Percentiles rank a stretch among this genome's conserved stretches.
Conservation (phyloP, 1,284 basidiomycete genomes). For the Phylloporus gajari region DNA sequence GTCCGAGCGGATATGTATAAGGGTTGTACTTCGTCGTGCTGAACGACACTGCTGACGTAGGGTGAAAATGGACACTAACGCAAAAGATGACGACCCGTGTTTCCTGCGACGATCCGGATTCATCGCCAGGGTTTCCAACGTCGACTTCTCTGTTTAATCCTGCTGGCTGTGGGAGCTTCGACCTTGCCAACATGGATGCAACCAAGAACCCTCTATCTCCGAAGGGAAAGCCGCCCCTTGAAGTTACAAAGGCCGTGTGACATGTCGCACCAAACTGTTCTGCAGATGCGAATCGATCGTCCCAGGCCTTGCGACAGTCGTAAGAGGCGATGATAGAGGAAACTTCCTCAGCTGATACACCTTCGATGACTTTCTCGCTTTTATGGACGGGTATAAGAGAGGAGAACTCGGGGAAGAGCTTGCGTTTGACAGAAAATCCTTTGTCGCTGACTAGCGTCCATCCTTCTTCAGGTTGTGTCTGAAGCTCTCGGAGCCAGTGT, state of each 20-base stretch:
- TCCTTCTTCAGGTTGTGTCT: slow-evolving; percentile 68
- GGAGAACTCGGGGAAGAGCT: slow-evolving; percentile 82
- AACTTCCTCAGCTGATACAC: slow-evolving; percentile 93
- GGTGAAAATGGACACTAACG: slow-evolving; percentile 81
- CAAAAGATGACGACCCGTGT: slow-evolving; percentile 73
- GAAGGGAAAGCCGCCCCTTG: slow-evolving; percentile 89
- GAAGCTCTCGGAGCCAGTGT: slow-evolving; percentile 80
- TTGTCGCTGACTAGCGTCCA: slow-evolving; percentile 89
- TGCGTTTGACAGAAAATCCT: slow-evolving; percentile 82
- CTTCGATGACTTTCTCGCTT: slow-evolving; percentile 93
- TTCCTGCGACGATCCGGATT: slow-evolving; percentile 41
- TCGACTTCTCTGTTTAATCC: slow-evolving; percentile 44
- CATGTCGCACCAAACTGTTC: slow-evolving; percentile 86
- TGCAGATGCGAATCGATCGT: slow-evolving; percentile 81
- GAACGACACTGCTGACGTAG: slow-evolving; percentile 68
- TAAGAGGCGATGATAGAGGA: slow-evolving; percentile 77
- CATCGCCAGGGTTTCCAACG: slow-evolving; percentile 26
- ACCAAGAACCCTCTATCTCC: slow-evolving; percentile 89
- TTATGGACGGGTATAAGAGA: slow-evolving; percentile 86
- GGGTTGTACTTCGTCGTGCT: slow-evolving; percentile 74
- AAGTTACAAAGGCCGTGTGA: slow-evolving; percentile 73
- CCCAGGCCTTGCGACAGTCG: slow-evolving; percentile 84
- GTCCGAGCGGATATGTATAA: slow-evolving; percentile 78
- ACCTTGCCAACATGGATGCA: slow-evolving; percentile 79
- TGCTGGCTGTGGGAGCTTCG: slow-evolving; percentile 52